These are phyloP conservation scores for Strobilomyces dryophilus DNA, from an alignment of 768 basidiomycete species.

Conservation along the genomic window DNA sequence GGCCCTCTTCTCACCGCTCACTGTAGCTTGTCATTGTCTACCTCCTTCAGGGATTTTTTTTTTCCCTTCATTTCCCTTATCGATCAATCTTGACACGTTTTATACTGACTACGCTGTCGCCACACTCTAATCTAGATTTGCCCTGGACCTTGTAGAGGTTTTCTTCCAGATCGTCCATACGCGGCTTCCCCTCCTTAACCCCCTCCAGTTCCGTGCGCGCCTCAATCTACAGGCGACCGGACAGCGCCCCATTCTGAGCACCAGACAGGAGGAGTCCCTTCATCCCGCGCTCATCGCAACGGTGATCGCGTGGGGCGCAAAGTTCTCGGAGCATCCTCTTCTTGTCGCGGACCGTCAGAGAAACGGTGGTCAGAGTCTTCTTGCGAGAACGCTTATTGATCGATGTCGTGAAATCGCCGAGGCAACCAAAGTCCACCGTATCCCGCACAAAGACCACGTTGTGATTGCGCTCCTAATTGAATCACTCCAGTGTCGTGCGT, in stretches of 20 bases:
- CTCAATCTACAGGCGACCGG: slow-evolving; percentile 42
- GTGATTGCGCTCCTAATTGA: slow-evolving; percentile 81
- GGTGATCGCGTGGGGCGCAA: slow-evolving; percentile 87
- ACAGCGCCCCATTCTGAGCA: slow-evolving; percentile 20
- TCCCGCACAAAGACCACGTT: slow-evolving; percentile 75
- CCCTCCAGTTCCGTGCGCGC: slow-evolving; percentile 71
- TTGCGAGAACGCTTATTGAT: slow-evolving; percentile 75
- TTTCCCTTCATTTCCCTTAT: slow-evolving; percentile 27
- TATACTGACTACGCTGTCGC: slow-evolving; percentile 6
- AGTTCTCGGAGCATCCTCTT: slow-evolving; percentile 88
- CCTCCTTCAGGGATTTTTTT: slow-evolving; percentile 19
- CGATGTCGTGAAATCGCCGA: slow-evolving; percentile 86
- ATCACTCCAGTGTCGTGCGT: slow-evolving; percentile 83
- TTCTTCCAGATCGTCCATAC: slow-evolving; percentile 93
- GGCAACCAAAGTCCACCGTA: slow-evolving; percentile 78
- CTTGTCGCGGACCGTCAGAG: slow-evolving; percentile 74
- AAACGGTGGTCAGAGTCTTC: slow-evolving; percentile 64
- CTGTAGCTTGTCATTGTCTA: slow-evolving; percentile 13
- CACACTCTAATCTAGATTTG: slow-evolving; percentile 54
- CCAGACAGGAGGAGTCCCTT: slow-evolving; percentile 40
- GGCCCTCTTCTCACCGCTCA: slow-evolving; percentile 20
- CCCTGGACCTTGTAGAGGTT: slow-evolving; percentile 89
- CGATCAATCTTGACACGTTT: slow-evolving; percentile 11
- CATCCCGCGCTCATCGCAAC: slow-evolving; percentile 81
- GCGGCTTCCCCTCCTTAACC: slow-evolving; percentile 83